A percentile compares a stretch with the other conserved stretches of the same genome.
phyloP scores from a whole-genome alignment of 2,329 filamentous ascomycete species.

The Fusarium ramigenum region DNA sequence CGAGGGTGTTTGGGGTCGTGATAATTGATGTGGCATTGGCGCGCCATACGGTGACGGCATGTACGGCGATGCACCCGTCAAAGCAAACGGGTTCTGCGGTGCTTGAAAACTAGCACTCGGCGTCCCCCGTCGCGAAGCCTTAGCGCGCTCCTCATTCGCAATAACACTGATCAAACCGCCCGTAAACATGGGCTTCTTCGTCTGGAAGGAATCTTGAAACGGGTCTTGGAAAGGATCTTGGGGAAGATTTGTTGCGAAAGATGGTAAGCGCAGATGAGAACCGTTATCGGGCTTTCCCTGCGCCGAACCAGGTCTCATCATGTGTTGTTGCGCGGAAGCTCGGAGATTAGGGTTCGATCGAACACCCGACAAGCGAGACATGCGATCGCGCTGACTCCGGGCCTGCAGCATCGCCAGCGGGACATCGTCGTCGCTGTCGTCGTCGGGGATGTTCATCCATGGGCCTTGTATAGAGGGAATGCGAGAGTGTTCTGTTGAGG shows the following conservation, averaged over 20 bases:
- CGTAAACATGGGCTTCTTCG: constrained; percentile 13
- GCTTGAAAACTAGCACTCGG: constrained; percentile 12
- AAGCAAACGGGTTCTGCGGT: neutral
- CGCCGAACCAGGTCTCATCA: constrained; percentile 29
- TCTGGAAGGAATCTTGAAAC: neutral
- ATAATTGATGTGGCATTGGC: constrained; percentile 1
- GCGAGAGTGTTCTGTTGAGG: neutral
- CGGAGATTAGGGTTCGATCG: constrained; percentile 30
- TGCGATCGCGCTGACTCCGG: neutral
- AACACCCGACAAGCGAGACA: constrained; percentile 6
- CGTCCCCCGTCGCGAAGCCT: constrained; percentile 19
- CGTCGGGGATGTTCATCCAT: neutral
- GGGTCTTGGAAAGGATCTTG: constrained; percentile 31
- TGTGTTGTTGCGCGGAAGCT: constrained; percentile 15
- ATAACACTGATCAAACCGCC: constrained; percentile 28
- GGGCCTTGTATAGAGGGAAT: constrained; percentile 7
- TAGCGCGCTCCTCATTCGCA: constrained; percentile 24
- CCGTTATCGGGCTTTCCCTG: neutral
- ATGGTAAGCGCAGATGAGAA: constrained; percentile 15
- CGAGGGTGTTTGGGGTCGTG: neutral
- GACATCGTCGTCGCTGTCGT: constrained; percentile 24
- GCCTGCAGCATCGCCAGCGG: constrained; percentile 27
- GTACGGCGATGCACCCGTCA: neutral
- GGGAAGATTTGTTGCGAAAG: constrained; percentile 22
- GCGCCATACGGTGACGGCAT: constrained; percentile 13